Evolutionary conservation across 2,329 filamentous ascomycete species (phyloP).

Genomic region (Gyromitra esculenta): DNA sequence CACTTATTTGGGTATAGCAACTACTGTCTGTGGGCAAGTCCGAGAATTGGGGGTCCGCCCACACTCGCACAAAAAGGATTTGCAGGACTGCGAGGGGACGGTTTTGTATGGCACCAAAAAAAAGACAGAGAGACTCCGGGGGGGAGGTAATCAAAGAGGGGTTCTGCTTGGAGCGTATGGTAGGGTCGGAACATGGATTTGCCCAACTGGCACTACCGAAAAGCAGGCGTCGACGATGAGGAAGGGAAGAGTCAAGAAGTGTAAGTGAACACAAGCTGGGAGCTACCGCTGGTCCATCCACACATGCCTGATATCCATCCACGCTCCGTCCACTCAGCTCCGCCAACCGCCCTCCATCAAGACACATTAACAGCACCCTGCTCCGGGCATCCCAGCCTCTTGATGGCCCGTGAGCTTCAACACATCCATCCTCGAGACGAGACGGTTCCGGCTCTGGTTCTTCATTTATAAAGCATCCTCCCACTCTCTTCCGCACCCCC

Average conservation of each 20-base stretch:
- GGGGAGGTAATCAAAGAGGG: constrained; percentile 48
- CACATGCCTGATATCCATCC: constrained; percentile 39
- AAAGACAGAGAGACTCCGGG: constrained; percentile 13
- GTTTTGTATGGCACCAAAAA: constrained; percentile 43
- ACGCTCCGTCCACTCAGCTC: constrained; percentile 28
- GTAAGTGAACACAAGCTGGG: constrained; percentile 24
- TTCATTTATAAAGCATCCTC: constrained; percentile 44
- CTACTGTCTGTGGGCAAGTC: constrained; percentile 45
- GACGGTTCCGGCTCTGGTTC: not conserved
- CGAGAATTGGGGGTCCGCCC: constrained; percentile 48
- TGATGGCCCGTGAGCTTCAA: constrained; percentile 50
- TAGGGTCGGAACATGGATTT: constrained; percentile 48
- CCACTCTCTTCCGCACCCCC: constrained; percentile 59
- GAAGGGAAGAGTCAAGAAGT: constrained; percentile 35
- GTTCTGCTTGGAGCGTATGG: constrained; percentile 44
- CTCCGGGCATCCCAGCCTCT: constrained; percentile 43
- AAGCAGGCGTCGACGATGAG: constrained; percentile 40
- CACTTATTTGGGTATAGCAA: constrained; percentile 39
- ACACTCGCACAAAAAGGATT: constrained; percentile 49
- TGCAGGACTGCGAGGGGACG: constrained; percentile 46
- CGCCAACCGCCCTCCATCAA: constrained; percentile 24
- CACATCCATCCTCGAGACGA: constrained; percentile 11
- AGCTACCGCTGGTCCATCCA: constrained; percentile 47
- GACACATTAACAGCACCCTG: constrained; percentile 29
- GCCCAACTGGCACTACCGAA: constrained; percentile 43